These are phyloP conservation scores for Coleophoma crateriformis DNA, from an alignment of 2,329 filamentous ascomycete species.

Conservation along the genomic window DNA sequence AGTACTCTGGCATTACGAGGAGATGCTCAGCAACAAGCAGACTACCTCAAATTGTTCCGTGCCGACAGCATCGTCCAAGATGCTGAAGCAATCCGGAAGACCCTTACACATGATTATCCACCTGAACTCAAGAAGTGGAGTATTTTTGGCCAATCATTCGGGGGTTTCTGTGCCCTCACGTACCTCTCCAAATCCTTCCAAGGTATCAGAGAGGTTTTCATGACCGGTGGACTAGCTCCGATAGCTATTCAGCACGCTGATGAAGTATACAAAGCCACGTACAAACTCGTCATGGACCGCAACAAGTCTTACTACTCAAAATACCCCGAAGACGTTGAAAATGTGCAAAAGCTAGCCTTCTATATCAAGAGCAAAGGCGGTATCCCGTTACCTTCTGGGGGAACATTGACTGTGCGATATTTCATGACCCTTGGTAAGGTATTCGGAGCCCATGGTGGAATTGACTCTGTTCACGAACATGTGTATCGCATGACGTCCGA, in stretches of 20 bases:
- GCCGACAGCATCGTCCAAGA: conserved; percentile 89
- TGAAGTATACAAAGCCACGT: conserved; percentile 70
- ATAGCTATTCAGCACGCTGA: conserved; percentile 61
- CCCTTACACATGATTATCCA: conserved; percentile 64
- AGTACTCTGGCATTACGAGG: conserved; percentile 63
- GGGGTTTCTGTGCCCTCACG: conserved; percentile 77
- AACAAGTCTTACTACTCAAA: conserved; percentile 76
- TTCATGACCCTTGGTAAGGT: conserved; percentile 73
- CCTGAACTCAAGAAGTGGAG: conserved; percentile 73
- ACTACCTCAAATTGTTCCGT: conserved; percentile 78
- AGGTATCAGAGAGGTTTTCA: conserved; percentile 75
- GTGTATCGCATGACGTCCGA: conserved; percentile 68
- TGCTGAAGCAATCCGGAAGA: conserved; percentile 77
- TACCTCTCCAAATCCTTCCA: conserved; percentile 80
- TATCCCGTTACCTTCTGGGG: conserved; percentile 66
- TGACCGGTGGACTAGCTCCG: conserved; percentile 79
- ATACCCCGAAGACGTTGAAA: conserved; percentile 71
- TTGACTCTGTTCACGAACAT: conserved; percentile 69
- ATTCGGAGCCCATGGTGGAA: conserved; percentile 74
- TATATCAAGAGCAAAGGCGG: conserved; percentile 55
- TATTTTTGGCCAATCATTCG: conserved; percentile 86
- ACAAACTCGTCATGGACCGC: conserved; percentile 61
- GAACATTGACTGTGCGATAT: conserved; percentile 64
- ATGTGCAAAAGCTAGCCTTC: conserved; percentile 60
- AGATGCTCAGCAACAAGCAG: conserved; percentile 61